A percentile compares a stretch with the other conserved stretches of the same genome.
Evolutionary conservation across 2,329 filamentous ascomycete species (phyloP).

Genomic region (Xenosphaeropsis pyriputrescens): DNA sequence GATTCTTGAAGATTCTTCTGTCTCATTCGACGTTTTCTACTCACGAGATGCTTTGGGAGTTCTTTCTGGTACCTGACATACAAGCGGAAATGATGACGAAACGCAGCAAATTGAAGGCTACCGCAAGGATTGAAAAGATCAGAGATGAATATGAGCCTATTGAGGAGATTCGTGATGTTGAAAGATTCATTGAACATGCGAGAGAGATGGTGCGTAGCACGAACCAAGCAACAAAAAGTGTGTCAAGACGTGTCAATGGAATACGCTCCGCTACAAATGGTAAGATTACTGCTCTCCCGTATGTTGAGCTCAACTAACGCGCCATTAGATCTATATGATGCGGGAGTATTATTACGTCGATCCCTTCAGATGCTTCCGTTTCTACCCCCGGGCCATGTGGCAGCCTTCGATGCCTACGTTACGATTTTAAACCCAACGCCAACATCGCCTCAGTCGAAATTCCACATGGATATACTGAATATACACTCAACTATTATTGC

Average conservation of each 20-base stretch:
- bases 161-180: slow-evolving; percentile 72
- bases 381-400: slow-evolving; percentile 51
- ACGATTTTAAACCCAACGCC: slow-evolving; percentile 50
- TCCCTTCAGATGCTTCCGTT: slow-evolving; percentile 43
- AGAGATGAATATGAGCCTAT: slow-evolving; percentile 80
- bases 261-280: slow-evolving; percentile 49
- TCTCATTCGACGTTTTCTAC: slow-evolving; percentile 85
- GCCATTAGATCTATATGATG: slow-evolving; percentile 52
- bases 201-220: slow-evolving; percentile 79
- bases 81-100: slow-evolving; percentile 83
- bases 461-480: slow-evolving; percentile 64
- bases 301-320: slow-evolving; percentile 5
- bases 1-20: slow-evolving; percentile 75
- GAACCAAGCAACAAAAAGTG: slow-evolving; percentile 68
- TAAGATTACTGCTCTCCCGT: slow-evolving; percentile 17
- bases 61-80: slow-evolving; percentile 91
- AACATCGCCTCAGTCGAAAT: slow-evolving; percentile 54
- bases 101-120: slow-evolving; percentile 74
- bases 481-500: slow-evolving; percentile 77
- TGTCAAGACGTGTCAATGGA: slow-evolving; percentile 66
- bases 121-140: slow-evolving; percentile 69
- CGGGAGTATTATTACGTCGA: slow-evolving; percentile 37
- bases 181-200: slow-evolving; percentile 83
- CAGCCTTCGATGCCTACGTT: slow-evolving; percentile 60
- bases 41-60: slow-evolving; percentile 98